Evolutionary conservation across 2,329 filamentous ascomycete genomes (phyloP), one percentile per base, ranked within the genome.

Genomic region (Colletotrichum cuscutae): DNA sequence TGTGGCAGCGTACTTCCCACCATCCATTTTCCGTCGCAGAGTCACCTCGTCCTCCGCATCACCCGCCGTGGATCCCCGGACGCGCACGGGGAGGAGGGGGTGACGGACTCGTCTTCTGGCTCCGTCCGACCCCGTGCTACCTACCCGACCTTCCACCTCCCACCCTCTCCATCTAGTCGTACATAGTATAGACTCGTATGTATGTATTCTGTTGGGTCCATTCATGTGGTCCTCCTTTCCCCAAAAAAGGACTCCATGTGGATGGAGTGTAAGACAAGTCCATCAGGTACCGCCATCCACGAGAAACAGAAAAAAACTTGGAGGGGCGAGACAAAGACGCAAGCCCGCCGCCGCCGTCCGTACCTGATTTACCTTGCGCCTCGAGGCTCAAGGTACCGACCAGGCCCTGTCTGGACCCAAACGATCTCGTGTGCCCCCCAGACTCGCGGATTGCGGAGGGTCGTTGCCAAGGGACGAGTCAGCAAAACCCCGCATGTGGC

Each of bases 401-500:
- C 32, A 30, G 64, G 53, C 24, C 54, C 37, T 15, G 12, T n/a
- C 53, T 26, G 19, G 37, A 1, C 59, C n/a, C 42, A 19, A 63
- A 42, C 5, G 6, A 19, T 66, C 65, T 66, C 60, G 54, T 72
- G 69, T 58, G 58, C 65, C 65, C 37, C 69, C 69, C 65, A 63
- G 66, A 70, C 60, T 70, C 42, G 69, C 37, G 69, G 65, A 42
- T 56, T 64, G 61, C 49, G 49, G 32, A 30, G 57, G 26, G 37
- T 42, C 13, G 6, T 64, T 49, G 66, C 66, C 65, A 72, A 69
- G 70, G 64, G 60, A 69, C 70, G 70, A 72, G 70, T 72, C 70
- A 72, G 60, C 61, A 32, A 63, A 64, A 60, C 70, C 70, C 70
- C 66, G 70, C 70, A 72, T 69, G 70, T 70, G 66, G 66, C 60